Conservation (phyloP, 306 rosid species). For the Malus asiatica region DNA sequence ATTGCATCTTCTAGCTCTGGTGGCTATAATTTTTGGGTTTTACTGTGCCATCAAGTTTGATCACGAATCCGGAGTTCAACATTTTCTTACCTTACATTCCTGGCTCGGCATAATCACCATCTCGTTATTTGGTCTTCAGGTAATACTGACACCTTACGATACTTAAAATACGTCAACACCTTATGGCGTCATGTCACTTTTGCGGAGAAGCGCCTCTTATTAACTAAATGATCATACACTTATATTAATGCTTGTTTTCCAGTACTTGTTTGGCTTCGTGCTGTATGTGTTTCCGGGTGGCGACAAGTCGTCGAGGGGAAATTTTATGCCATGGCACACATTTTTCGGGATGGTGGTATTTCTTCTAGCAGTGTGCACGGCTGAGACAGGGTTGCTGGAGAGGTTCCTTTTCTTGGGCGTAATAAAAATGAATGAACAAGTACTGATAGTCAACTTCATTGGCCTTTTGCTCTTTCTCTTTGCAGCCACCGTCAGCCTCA, state of each 20-base stretch:
- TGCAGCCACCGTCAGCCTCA: slow-evolving; percentile 39
- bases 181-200: background rate
- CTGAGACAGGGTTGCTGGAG: slow-evolving; percentile 40
- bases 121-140: slow-evolving; percentile 52
- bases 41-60: slow-evolving; percentile 36
- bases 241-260: background rate
- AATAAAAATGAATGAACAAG: slow-evolving; percentile 20
- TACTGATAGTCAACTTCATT: slow-evolving; percentile 50
- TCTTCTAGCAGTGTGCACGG: slow-evolving; percentile 39
- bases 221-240: background rate
- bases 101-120: slow-evolving; percentile 66
- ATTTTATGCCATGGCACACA: slow-evolving; percentile 59
- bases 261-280: slow-evolving; percentile 49
- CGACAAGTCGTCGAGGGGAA: slow-evolving; percentile 33
- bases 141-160: background rate
- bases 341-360: slow-evolving; percentile 47
- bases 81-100: slow-evolving; percentile 56
- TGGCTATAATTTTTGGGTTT: slow-evolving; percentile 43
- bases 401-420: background rate
- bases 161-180: background rate
- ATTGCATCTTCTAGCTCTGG: slow-evolving; percentile 49
- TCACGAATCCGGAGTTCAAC: background rate
- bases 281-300: slow-evolving; percentile 45
- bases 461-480: slow-evolving; percentile 52
- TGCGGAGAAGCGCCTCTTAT: background rate